Percentiles rank a stretch among this genome's conserved stretches.
phyloP scores from a whole-genome alignment of 2,329 filamentous ascomycete genomes.

The Monilinia aucupariae region DNA sequence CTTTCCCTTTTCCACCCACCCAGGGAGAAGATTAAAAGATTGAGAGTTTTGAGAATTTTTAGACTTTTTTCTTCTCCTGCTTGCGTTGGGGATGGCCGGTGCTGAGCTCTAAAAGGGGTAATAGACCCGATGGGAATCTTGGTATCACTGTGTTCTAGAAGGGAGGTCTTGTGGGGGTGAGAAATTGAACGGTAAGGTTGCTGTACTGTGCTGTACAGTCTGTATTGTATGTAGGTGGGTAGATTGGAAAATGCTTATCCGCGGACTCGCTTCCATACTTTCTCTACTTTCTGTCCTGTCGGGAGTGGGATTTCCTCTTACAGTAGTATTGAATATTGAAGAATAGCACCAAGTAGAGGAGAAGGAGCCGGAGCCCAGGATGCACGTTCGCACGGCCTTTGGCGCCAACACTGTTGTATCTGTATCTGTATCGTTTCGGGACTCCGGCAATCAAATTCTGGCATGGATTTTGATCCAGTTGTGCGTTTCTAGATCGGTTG shows the following conservation, averaged over 20 bases:
- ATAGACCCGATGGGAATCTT: not conserved
- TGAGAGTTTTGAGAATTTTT: not conserved
- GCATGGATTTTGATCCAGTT: not conserved
- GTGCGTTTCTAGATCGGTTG: not conserved
- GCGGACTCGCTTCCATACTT: not conserved
- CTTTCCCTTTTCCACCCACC: too few species aligned
- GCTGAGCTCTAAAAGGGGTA: not conserved
- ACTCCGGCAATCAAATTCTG: constrained; percentile 2
- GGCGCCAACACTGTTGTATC: not conserved
- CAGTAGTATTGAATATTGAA: too few species aligned
- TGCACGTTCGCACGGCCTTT: constrained; percentile 9
- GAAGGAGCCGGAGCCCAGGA: not conserved
- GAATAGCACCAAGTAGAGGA: too few species aligned
- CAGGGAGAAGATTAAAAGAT: too few species aligned
- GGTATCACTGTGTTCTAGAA: not conserved
- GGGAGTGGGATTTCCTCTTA: not conserved
- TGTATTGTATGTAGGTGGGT: too few species aligned
- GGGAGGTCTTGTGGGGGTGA: constrained; percentile 3
- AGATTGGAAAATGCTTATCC: too few species aligned
- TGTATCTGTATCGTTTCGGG: not conserved
- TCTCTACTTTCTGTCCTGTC: too few species aligned
- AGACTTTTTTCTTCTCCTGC: too few species aligned
- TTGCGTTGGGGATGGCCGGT: not conserved
- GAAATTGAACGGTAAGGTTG: too few species aligned
- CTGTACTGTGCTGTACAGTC: too few species aligned